Evolutionary conservation across 495 filamentous ascomycete species (phyloP), one percentile per base, ranked within the genome.

Genomic region (Tuber magnatum): DNA sequence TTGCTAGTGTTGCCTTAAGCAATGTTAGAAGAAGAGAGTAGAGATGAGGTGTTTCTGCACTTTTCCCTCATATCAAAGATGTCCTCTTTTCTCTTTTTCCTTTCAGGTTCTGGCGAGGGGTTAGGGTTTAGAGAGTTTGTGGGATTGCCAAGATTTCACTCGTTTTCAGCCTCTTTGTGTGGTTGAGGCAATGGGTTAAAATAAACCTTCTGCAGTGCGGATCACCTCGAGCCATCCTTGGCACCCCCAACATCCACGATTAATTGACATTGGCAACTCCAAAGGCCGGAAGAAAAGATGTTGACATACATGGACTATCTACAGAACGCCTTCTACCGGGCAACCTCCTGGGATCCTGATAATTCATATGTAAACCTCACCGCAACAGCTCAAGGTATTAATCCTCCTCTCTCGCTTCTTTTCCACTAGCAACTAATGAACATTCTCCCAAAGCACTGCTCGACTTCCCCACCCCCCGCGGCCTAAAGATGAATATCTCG

Each of bases 251-350:
- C 10, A 65, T 35, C 56, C 1, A 35, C 28, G 28, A 65, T 35
- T 28, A 35, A 65, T 65, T 35, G 32, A 7, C 12, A 65, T 35
- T 35, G 56, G 28, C 12, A 70, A 71, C 42, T 74, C 10, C n/a
- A 43, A 18, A 41, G 39, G 71, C n/a, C 38, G 32, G 28, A 44
- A 22, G 43, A 69, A 46, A 51, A 73, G 73, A 99, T 99, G 95
- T 90, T 97, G 85, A 91, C 93, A 83, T 99, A 97, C 86, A 99
- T 98, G 94, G 93, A 97, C 83, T 94, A 97, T 85, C 90, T 99
- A 84, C 94, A 96, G 84, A 89, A 92, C 83, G 91, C 93, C 83
- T 99, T 98, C 85, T 92, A 92, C 84, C 87, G 91, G 84, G 90
- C 91, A 73, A 93, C 93, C 9, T 86, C 89, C 78, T 98, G 95